Evolutionary conservation across 306 rosid genomes (phyloP).

Genomic region (Dicorynia guianensis): DNA sequence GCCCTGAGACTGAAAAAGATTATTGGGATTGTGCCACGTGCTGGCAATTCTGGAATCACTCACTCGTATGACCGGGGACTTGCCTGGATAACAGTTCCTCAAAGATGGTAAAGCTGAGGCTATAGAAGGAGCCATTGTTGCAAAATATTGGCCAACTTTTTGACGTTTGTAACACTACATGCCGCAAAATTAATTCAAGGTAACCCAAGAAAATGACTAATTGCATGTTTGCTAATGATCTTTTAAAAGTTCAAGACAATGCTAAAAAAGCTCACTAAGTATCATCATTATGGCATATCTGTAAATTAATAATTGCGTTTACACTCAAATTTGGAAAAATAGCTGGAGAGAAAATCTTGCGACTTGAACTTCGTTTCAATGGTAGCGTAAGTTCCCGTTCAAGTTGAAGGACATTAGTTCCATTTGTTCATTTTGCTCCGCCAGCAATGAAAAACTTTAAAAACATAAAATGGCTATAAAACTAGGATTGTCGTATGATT

Average conservation of each 20-base stretch:
- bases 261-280: neutral
- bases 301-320: neutral
- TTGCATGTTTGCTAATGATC: neutral
- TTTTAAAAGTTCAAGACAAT: conserved; percentile 1
- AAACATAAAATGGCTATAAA: neutral
- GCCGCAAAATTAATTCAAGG: neutral
- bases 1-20: conserved; percentile 59
- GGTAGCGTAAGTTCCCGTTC: too few species aligned
- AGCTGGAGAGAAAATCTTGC: neutral
- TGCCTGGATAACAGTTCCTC: conserved; percentile 54
- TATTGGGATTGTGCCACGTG: conserved; percentile 55
- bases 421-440: too few species aligned
- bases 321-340: conserved; percentile 8
- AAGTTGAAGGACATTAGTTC: too few species aligned
- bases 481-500: neutral
- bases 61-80: conserved; percentile 52
- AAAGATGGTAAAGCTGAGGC: conserved; percentile 55
- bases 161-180: conserved; percentile 46
- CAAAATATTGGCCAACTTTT: conserved; percentile 52
- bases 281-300: neutral
- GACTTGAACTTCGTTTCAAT: too few species aligned
- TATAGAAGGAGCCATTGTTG: conserved; percentile 53
- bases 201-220: neutral
- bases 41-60: conserved; percentile 55
- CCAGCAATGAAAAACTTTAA: neutral